Evolutionary conservation across 1,284 basidiomycete genomes (phyloP), one percentile per base, ranked within the genome.

Genomic region (Cutaneotrichosporon dermatis): DNA sequence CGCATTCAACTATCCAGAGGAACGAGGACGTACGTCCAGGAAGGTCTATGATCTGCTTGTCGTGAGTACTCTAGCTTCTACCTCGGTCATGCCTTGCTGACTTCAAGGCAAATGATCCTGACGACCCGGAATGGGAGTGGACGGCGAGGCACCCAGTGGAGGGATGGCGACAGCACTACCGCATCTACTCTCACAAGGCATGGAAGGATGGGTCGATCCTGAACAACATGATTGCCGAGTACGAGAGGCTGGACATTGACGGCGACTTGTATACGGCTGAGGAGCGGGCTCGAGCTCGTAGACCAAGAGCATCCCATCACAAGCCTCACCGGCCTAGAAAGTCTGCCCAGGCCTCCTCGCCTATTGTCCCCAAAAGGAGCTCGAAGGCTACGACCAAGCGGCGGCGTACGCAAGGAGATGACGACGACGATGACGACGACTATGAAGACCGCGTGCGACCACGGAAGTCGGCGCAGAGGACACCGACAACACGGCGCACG

Each of bases 1-100:
- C 8, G 66, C 66, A 5, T 52, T 16, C 5, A 12, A 13, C 35
- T 51, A 39, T 8, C 57, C 60, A 13, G 48, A 51, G 8, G 63
- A 57, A 6, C 16, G 36, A 2, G 44, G 51, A 1, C 56, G 56
- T 16, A 52, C 43, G n/a, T 58, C 56, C 4, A 39, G 33, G 25
- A n/a, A 10, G 7, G 13, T 58, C 13, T 58, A 52, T 25, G 25
- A 25, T 37, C 16, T n/a, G 7, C 1, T 11, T 8, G 42, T 58
- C 9, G 50, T 44, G 25, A 25, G 25, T 25, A 25, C 25, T 25
- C 25, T 25, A 3, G 2, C 25, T 25, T 25, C 25, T 25, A 25
- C 3, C 25, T 25, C 25, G 2, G 2, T 25, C 25, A 25, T 25
- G 25, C 25, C 25, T 25, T 25, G 25, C 25, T 25, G 25, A 25